phyloP scores from a whole-genome alignment of 768 basidiomycete genomes.

The Pleurotus tuoliensis region DNA sequence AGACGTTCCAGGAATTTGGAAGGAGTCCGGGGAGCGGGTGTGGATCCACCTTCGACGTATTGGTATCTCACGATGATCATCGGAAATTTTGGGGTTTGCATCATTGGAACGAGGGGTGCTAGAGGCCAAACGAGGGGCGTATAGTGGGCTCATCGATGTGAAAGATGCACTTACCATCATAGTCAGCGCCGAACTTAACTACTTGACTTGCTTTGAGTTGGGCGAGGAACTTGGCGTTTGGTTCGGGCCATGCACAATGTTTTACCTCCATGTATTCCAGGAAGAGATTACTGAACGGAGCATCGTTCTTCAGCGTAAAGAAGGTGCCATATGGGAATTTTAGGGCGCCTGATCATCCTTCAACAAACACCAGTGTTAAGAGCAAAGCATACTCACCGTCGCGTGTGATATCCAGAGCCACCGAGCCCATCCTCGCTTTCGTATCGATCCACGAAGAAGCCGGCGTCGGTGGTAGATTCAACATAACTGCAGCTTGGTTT shows the following conservation, averaged over 20 bases:
- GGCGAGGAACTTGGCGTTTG: constrained; percentile 11
- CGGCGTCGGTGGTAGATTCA: constrained; percentile 9
- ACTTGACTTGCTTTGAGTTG: constrained; percentile 12
- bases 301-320: background rate
- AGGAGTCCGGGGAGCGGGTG: background rate
- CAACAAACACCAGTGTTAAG: background rate
- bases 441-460: constrained; percentile 15
- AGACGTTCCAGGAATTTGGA: constrained; percentile 16
- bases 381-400: constrained; percentile 10
- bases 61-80: constrained; percentile 15
- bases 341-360: constrained; percentile 8
- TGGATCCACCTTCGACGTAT: constrained; percentile 14
- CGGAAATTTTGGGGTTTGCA: constrained; percentile 16
- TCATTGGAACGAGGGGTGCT: constrained; percentile 18
- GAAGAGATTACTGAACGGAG: constrained; percentile 4
- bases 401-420: constrained; percentile 14
- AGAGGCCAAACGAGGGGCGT: background rate
- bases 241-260: constrained; percentile 15
- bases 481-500: constrained; percentile 3
- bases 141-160: background rate
- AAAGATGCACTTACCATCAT: constrained; percentile 7
- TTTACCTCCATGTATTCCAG: constrained; percentile 18
- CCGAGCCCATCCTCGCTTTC: constrained; percentile 17
- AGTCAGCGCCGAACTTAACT: constrained; percentile 12
- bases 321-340: constrained; percentile 11